Evolutionary conservation across 306 rosid species (phyloP).

Genomic region (Vicia villosa): DNA sequence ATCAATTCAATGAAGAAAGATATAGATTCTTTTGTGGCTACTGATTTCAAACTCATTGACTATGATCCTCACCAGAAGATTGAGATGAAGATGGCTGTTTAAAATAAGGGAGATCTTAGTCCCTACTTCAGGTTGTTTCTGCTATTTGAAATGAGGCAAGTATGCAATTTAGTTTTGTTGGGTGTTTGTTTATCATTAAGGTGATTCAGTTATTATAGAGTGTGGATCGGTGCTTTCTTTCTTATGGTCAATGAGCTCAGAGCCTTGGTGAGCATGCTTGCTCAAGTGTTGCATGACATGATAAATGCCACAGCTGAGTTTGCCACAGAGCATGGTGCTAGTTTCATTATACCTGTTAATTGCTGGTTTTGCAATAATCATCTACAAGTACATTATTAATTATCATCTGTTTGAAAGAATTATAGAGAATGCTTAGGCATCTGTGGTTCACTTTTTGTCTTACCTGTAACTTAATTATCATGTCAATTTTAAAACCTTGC

Average conservation of each 20-base stretch:
- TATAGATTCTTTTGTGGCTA: slow-evolving; percentile 79
- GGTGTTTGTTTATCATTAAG: slow-evolving; percentile 5
- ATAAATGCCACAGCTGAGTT: not conserved
- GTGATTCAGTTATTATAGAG: not conserved
- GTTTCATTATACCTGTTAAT: not conserved
- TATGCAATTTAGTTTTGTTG: slow-evolving; percentile 4
- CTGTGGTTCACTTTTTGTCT: not conserved
- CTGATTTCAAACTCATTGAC: slow-evolving; percentile 81
- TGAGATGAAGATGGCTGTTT: slow-evolving; percentile 97
- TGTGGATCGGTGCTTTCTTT: slow-evolving; percentile 11
- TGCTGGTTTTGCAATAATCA: not conserved
- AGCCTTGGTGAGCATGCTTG: not conserved
- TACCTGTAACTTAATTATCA: not conserved
- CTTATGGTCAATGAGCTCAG: slow-evolving; percentile 16
- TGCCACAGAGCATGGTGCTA: no score
- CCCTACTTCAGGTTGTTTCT: slow-evolving; percentile 33
- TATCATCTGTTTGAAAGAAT: not conserved
- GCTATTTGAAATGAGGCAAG: slow-evolving; percentile 55
- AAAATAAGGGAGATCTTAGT: slow-evolving; percentile 42
- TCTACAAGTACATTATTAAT: not conserved
- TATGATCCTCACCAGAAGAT: slow-evolving; percentile 97
- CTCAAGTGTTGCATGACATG: not conserved
- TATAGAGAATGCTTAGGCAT: not conserved
- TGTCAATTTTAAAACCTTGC: not conserved
- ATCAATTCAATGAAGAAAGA: slow-evolving; percentile 74